Evolutionary conservation across 495 filamentous ascomycete species (phyloP), one percentile per base, ranked within the genome.

Genomic region (Bathelium albidoporum): DNA sequence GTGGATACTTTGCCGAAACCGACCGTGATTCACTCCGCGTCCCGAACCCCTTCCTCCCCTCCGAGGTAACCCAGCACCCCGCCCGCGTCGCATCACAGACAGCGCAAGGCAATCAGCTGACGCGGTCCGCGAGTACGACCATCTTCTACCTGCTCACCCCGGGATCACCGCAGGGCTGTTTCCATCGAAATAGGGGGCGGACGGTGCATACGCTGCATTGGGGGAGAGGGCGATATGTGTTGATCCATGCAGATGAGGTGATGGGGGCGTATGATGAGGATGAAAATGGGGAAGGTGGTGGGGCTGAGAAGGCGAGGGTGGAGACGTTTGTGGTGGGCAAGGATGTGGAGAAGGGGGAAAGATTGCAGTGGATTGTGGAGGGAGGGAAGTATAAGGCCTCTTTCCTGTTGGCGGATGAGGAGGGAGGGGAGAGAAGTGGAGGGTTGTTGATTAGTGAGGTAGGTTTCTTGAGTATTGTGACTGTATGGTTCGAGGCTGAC

Each of bases 121-220:
- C 71, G 22, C 76, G 81, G 32, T 76, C 69, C 64, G 78, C 77
- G 11, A 79, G 73, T 28, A 83, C 81, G 0, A 79, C 77, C 3
- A 87, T 88, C 63, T 80, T 74, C 75, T 88, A 89, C 70, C 72
- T 84, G 24, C 75, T 88, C n/a, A 88, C 85, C 0, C 79, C 83
- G 0, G 61, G 62, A 4, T 76, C 72, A 3, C 83, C 83, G 0
- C 69, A 82, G 64, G 84, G 84, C 2, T 72, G 72, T 16, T 87
- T 88, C 64, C 85, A 89, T 68, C 75, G 81, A 1, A 88, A 86
- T 61, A 72, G 73, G n/a, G 79, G 73, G 5, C 68, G 81, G 1
- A 88, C 80, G 4, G 75, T 88, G 43, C 86, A 89, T 70, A 84
- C 82, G 0, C 74, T 85, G 32, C 83, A 86, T 64, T 70, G 75